These are phyloP conservation scores for Dissophora ornata DNA, from an alignment of 192 early-diverging fungal species.

Conservation along the genomic window DNA sequence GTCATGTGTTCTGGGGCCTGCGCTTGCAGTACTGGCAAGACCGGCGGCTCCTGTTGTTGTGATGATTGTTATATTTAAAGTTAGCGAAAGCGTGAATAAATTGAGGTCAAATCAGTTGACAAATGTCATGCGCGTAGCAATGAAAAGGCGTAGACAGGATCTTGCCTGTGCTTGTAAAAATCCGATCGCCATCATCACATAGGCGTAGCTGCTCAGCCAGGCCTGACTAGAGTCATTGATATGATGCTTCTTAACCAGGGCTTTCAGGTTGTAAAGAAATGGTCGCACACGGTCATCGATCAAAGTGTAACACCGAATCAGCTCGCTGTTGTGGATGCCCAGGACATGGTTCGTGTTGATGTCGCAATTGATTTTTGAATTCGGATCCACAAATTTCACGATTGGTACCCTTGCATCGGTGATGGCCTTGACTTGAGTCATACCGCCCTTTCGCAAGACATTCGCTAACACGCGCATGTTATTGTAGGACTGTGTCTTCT, in stretches of 20 bases:
- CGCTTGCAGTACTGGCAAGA: conserved; percentile 31
- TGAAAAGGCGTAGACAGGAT: neutral
- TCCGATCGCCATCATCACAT: conserved; percentile 47
- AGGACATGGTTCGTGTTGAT: conserved; percentile 51
- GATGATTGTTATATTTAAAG: too few species aligned
- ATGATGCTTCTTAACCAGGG: conserved; percentile 39
- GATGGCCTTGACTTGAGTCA: conserved; percentile 44
- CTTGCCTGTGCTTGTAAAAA: conserved; percentile 46
- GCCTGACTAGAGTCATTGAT: conserved; percentile 53
- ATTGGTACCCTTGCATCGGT: conserved; percentile 47
- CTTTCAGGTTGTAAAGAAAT: conserved; percentile 48
- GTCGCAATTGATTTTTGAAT: conserved; percentile 41
- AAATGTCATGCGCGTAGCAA: too few species aligned
- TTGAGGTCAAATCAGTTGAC: too few species aligned
- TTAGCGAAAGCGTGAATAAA: too few species aligned
- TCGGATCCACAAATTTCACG: conserved; percentile 53
- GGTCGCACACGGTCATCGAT: conserved; percentile 54
- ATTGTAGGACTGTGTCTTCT: conserved; percentile 13
- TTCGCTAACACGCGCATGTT: conserved; percentile 22
- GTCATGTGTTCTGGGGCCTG: conserved; percentile 29
- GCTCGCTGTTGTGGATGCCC: conserved; percentile 55
- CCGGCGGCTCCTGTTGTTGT: conserved; percentile 25
- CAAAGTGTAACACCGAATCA: conserved; percentile 48
- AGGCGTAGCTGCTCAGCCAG: conserved; percentile 52
- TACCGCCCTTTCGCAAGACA: conserved; percentile 37